Conservation (phyloP, 2,329 filamentous ascomycete genomes). For the Coleophoma eucalyptorum region DNA sequence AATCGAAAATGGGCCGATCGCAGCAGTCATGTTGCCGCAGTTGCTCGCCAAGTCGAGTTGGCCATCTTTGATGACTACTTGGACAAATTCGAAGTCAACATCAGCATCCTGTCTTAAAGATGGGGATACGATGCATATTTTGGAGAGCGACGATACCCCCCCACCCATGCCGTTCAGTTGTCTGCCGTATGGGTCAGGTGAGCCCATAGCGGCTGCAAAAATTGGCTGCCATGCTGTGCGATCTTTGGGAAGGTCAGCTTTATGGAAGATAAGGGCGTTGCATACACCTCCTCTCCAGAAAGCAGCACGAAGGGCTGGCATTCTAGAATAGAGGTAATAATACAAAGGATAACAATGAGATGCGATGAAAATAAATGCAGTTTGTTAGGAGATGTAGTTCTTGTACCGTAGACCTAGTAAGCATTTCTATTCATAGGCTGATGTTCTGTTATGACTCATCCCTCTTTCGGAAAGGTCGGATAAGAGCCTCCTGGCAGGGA, state of each 20-base stretch:
- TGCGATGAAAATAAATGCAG: no score
- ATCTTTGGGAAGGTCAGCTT: constrained; percentile 43
- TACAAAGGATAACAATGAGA: no score
- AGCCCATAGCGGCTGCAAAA: constrained; percentile 57
- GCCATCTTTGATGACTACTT: constrained; percentile 57
- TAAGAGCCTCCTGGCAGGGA: no score
- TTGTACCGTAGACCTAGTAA: no score
- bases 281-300: constrained; percentile 1
- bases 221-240: constrained; percentile 43
- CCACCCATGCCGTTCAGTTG: constrained; percentile 70
- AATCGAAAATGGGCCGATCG: constrained; percentile 59
- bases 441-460: no score
- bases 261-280: constrained; percentile 57
- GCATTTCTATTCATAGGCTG: no score
- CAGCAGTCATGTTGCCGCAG: constrained; percentile 67
- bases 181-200: constrained; percentile 59
- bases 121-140: constrained; percentile 60
- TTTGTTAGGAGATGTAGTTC: no score
- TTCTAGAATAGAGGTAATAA: no score
- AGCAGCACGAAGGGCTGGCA: no score
- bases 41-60: constrained; percentile 63
- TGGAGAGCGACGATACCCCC: constrained; percentile 63
- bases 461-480: no score
- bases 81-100: constrained; percentile 67
- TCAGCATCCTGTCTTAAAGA: constrained; percentile 45